Evolutionary conservation across 2,329 filamentous ascomycete species (phyloP).

Genomic region (Alternaria brassicae): DNA sequence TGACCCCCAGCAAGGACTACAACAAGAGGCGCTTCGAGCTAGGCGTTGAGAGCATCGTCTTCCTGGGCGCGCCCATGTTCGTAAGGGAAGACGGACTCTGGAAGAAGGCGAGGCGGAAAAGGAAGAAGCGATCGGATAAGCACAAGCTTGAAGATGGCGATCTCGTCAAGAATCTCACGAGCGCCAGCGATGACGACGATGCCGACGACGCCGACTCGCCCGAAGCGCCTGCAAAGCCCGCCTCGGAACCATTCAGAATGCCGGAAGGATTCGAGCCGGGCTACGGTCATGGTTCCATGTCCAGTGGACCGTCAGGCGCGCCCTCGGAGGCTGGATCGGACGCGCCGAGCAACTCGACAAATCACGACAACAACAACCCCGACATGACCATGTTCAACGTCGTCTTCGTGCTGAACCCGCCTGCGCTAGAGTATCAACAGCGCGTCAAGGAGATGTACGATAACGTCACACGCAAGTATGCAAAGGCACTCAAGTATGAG

Average conservation of each 20-base stretch:
- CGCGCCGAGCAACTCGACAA: constrained; percentile 49
- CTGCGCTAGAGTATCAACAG: constrained; percentile 75
- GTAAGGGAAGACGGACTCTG: constrained; percentile 51
- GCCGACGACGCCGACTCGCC: constrained; percentile 17
- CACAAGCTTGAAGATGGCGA: constrained; percentile 32
- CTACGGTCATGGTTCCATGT: constrained; percentile 48
- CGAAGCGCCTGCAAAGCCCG: constrained; percentile 19
- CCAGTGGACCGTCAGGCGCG: constrained; percentile 35
- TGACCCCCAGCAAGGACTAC: constrained; percentile 47
- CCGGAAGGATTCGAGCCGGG: constrained; percentile 50
- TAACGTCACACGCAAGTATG: constrained; percentile 89
- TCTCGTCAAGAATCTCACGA: constrained; percentile 25
- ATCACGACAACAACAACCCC: constrained; percentile 58
- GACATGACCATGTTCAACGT: constrained; percentile 98
- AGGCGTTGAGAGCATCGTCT: constrained; percentile 50
- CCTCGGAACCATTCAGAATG: constrained; percentile 39
- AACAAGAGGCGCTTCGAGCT: constrained; percentile 53
- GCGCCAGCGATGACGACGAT: constrained; percentile 24
- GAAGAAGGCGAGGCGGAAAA: constrained; percentile 48
- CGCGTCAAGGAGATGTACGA: constrained; percentile 81
- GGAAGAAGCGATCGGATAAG: constrained; percentile 35
- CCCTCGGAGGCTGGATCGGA: constrained; percentile 50
- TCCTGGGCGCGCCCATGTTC: constrained; percentile 53
- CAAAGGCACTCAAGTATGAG: constrained; percentile 90
- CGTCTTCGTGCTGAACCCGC: constrained; percentile 87